Conservation (phyloP, 2,329 filamentous ascomycete species). For the Hirsutella rhossiliensis region DNA sequence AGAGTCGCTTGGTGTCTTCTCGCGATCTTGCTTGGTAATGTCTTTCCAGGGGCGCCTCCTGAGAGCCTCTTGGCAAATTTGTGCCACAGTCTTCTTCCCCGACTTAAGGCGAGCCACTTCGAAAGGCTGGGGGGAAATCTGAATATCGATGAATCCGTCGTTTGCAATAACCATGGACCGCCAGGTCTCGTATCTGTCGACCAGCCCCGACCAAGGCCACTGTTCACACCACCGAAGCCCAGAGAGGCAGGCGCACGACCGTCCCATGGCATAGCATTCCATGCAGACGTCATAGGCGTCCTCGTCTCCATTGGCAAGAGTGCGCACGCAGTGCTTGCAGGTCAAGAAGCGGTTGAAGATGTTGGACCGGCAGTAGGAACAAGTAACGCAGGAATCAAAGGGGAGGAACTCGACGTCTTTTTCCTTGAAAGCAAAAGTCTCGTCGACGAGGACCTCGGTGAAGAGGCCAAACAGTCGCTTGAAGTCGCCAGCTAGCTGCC, state of each 20-base stretch:
- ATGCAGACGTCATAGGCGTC: slow-evolving; percentile 95
- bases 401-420: slow-evolving; percentile 62
- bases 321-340: slow-evolving; percentile 70
- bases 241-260: slow-evolving; percentile 82
- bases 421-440: slow-evolving; percentile 69
- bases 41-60: slow-evolving; percentile 71
- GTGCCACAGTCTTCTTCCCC: slow-evolving; percentile 69
- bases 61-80: slow-evolving; percentile 89
- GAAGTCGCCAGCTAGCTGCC: slow-evolving; percentile 73
- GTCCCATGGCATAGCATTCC: slow-evolving; percentile 97
- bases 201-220: slow-evolving; percentile 72
- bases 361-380: slow-evolving; percentile 89
- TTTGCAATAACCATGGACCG: slow-evolving; percentile 64
- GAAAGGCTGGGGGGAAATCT: slow-evolving; percentile 57
- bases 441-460: slow-evolving; percentile 67
- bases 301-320: slow-evolving; percentile 52
- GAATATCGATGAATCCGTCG: slow-evolving; percentile 52
- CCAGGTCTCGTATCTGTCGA: slow-evolving; percentile 72
- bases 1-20: slow-evolving; percentile 34
- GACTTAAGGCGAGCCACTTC: slow-evolving; percentile 54
- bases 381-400: slow-evolving; percentile 87
- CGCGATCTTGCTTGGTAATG: slow-evolving; percentile 48
- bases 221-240: slow-evolving; percentile 86
- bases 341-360: slow-evolving; percentile 96
- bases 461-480: slow-evolving; percentile 67